These are phyloP conservation scores for Hansfordia pulvinata DNA, from an alignment of 2,329 filamentous ascomycete genomes.

Conservation along the genomic window DNA sequence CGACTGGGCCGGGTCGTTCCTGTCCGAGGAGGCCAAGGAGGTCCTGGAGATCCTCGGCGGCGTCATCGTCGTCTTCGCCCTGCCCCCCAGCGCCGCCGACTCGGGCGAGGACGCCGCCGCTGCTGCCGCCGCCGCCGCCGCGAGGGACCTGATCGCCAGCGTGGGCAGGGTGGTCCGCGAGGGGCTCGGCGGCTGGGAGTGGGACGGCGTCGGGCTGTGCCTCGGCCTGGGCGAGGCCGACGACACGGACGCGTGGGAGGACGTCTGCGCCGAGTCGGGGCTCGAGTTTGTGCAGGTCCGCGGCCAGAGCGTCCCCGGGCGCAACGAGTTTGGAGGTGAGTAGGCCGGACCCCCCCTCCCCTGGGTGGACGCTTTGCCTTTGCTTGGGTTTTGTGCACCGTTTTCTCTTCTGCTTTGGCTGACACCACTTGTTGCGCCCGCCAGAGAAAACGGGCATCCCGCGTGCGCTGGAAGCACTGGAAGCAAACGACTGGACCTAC, in stretches of 20 bases:
- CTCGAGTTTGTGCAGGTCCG: conserved; percentile 50
- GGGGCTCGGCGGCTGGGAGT: conserved; percentile 45
- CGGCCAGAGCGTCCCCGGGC: conserved; percentile 20
- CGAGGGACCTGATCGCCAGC: conserved; percentile 30
- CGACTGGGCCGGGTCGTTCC: conserved; percentile 45
- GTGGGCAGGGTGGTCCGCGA: conserved; percentile 41
- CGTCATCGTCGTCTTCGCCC: conserved; percentile 38
- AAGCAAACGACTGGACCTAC: conserved; percentile 51
- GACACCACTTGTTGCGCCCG: neutral
- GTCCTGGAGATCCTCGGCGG: conserved; percentile 48
- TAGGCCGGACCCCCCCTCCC: too few species aligned
- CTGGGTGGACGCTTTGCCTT: too few species aligned
- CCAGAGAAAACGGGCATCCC: conserved; percentile 45
- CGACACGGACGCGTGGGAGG: conserved; percentile 46
- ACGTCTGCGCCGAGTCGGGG: conserved; percentile 38
- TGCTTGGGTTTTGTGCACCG: neutral
- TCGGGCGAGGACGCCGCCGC: neutral
- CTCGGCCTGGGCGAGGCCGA: conserved; percentile 35
- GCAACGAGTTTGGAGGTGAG: conserved; percentile 47
- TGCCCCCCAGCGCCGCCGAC: conserved; percentile 14
- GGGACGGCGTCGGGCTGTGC: conserved; percentile 51
- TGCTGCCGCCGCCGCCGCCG: conserved; percentile 8
- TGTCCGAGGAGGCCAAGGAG: conserved; percentile 46
- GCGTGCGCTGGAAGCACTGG: conserved; percentile 45
- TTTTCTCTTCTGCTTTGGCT: neutral